phyloP scores from a whole-genome alignment of 1,284 basidiomycete species.

The Leucoagaricus sp. region DNA sequence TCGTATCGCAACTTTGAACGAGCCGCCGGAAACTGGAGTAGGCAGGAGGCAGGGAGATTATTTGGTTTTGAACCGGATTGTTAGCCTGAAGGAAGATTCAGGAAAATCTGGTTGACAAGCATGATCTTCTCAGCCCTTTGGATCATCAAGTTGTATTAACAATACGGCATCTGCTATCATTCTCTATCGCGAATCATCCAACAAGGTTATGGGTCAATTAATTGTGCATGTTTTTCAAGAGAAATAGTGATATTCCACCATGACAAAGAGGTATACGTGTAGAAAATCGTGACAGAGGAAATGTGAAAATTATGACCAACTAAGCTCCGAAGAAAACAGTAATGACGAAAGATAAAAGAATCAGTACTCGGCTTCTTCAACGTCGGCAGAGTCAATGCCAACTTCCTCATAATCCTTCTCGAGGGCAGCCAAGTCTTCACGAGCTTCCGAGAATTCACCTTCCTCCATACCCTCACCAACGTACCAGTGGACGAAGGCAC shows the following conservation, averaged over 20 bases:
- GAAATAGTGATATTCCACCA: slow-evolving; percentile 29
- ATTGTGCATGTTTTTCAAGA: slow-evolving; percentile 11
- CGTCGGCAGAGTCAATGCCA: slow-evolving; percentile 87
- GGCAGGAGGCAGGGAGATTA: slow-evolving; percentile 67
- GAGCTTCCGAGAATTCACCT: slow-evolving; percentile 97
- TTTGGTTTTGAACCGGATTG: slow-evolving; percentile 91
- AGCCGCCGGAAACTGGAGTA: slow-evolving; percentile 44
- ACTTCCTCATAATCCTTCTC: slow-evolving; percentile 98
- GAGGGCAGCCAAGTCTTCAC: slow-evolving; percentile 95
- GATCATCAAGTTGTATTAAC: too few species aligned
- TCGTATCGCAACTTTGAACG: slow-evolving; percentile 62
- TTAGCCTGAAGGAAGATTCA: slow-evolving; percentile 93
- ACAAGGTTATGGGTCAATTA: slow-evolving; percentile 12
- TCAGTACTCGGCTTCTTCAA: slow-evolving; percentile 58
- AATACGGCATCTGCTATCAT: too few species aligned
- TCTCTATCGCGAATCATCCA: too few species aligned
- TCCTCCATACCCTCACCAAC: slow-evolving; percentile 99
- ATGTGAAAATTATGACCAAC: slow-evolving; percentile 25
- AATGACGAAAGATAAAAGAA: slow-evolving; percentile 18
- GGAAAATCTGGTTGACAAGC: slow-evolving; percentile 60
- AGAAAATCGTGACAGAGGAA: slow-evolving; percentile 27
- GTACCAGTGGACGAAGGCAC: slow-evolving; percentile 98
- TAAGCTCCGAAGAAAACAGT: slow-evolving; percentile 24
- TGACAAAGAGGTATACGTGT: slow-evolving; percentile 35
- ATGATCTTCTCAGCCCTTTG: slow-evolving; percentile 8